phyloP scores from a whole-genome alignment of 768 basidiomycete species.

The Lentinula raphanica region DNA sequence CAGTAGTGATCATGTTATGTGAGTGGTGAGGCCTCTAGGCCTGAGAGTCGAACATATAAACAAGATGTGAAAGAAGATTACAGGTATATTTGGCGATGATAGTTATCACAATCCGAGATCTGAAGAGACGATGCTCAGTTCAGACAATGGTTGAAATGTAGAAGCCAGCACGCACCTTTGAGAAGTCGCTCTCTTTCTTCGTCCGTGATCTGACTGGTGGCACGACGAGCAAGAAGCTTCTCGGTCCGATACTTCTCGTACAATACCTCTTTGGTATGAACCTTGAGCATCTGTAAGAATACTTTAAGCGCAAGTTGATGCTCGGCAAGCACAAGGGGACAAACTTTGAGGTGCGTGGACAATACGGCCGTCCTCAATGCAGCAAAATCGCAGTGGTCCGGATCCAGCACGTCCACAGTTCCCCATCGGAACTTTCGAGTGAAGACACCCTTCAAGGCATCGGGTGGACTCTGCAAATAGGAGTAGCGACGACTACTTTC shows the following conservation, averaged over 20 bases:
- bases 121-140: slow-evolving; percentile 14
- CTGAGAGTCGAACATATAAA: neutral
- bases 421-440: slow-evolving; percentile 84
- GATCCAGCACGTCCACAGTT: slow-evolving; percentile 78
- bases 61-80: neutral
- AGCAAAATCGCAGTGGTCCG: slow-evolving; percentile 83
- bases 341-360: slow-evolving; percentile 80
- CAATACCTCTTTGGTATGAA: slow-evolving; percentile 79
- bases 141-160: slow-evolving; percentile 3
- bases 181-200: slow-evolving; percentile 68
- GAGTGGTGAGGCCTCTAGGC: no score
- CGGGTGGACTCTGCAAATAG: slow-evolving; percentile 53
- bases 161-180: slow-evolving; percentile 49
- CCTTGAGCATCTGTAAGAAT: slow-evolving; percentile 64
- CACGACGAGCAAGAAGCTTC: slow-evolving; percentile 82
- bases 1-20: neutral
- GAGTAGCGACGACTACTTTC: slow-evolving; percentile 28
- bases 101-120: slow-evolving; percentile 43
- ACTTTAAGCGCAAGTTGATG: slow-evolving; percentile 1
- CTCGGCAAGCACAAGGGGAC: slow-evolving; percentile 13
- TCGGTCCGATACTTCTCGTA: slow-evolving; percentile 93
- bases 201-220: slow-evolving; percentile 72
- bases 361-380: slow-evolving; percentile 79
- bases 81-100: neutral
- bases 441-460: slow-evolving; percentile 70